A percentile compares a stretch with the other conserved stretches of the same genome.
phyloP scores from a whole-genome alignment of 2,329 filamentous ascomycete species.

The Diaporthe sp. region DNA sequence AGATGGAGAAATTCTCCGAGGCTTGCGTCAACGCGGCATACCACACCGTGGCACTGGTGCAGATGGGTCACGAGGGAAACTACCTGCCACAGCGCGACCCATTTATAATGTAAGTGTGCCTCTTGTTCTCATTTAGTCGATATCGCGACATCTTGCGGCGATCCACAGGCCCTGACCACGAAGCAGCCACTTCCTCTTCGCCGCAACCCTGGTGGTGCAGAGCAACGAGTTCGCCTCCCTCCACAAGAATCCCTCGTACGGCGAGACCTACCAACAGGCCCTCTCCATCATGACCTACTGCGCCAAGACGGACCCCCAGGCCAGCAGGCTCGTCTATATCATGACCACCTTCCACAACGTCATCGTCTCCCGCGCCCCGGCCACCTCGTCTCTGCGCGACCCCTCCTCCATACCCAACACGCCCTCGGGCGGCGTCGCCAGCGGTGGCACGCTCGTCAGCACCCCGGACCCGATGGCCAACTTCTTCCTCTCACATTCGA shows the following conservation, averaged over 20 bases:
- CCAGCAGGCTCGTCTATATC: slow-evolving; percentile 63
- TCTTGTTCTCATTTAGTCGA: slow-evolving; percentile 1
- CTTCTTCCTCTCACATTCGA: slow-evolving; percentile 37
- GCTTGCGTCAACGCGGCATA: slow-evolving; percentile 65
- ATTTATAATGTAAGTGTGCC: slow-evolving; percentile 66
- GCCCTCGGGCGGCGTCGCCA: not conserved
- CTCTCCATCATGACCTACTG: slow-evolving; percentile 65
- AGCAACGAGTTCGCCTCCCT: slow-evolving; percentile 69
- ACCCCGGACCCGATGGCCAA: slow-evolving; percentile 39
- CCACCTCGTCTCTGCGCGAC: slow-evolving; percentile 26
- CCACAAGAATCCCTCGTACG: slow-evolving; percentile 59
- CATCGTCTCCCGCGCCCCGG: slow-evolving; percentile 31
- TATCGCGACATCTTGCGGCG: not conserved
- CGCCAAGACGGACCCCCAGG: slow-evolving; percentile 62
- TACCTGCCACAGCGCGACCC: slow-evolving; percentile 67
- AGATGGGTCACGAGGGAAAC: slow-evolving; percentile 57
- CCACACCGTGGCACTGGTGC: slow-evolving; percentile 63
- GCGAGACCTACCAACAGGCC: slow-evolving; percentile 52
- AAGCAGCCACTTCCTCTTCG: slow-evolving; percentile 68
- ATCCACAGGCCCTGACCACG: slow-evolving; percentile 34
- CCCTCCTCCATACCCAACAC: slow-evolving; percentile 36
- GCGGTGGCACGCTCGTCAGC: slow-evolving; percentile 18
- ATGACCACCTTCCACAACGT: slow-evolving; percentile 58
- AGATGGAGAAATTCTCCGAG: slow-evolving; percentile 62
- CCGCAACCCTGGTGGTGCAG: slow-evolving; percentile 66